Evolutionary conservation across 2,329 filamentous ascomycete species (phyloP), one percentile per base, ranked within the genome.

Genomic region (Epichloe sp.): DNA sequence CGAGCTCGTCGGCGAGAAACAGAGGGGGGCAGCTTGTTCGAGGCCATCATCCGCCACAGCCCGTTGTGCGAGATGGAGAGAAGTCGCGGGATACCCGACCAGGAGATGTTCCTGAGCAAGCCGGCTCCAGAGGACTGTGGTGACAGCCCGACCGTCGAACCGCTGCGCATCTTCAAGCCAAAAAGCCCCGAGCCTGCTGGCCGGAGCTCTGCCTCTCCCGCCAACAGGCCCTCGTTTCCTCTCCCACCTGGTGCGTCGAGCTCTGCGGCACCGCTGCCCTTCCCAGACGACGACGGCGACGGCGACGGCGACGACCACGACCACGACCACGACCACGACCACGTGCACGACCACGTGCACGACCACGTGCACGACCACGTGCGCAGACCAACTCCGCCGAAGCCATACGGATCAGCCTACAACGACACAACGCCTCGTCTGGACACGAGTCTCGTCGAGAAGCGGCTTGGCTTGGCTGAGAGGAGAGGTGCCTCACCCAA

Each of bases 101-200:
- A 89, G 68, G 88, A 91, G 75, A 84, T 94, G 72, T 91, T 94
- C 71, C 78, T 94, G 68, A 78, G 68, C 64, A 76, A 73, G 48
- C 76, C 75, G n/a, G 64, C 70, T 51, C 71, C 71, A 8, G 66
- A 70, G 11, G 73, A 77, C 45, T 72, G 72, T 54, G 69, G 69
- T 47, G 82, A 88, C 60, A 88, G 86, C 60, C 86, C 88, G 52
- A 87, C 86, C 17, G 79, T 95, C 59, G 86, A 86, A 61, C 89
- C 89, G 54, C 69, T 95, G 68, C 81, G 88, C 62, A 94, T 95
- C 65, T 84, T 83, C 71, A 94, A 94, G 68, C 81, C 83, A 52
- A 79, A 82, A 59, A 85, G 82, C 52, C 78, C 83, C 35, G 75
- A 75, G 49, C 80, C 80, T 50, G 63, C 67, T 51, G 71, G 72